Percentiles rank a stretch among this genome's conserved stretches.
phyloP scores from a whole-genome alignment of 2,329 filamentous ascomycete genomes.

The Colletotrichum godetiae region DNA sequence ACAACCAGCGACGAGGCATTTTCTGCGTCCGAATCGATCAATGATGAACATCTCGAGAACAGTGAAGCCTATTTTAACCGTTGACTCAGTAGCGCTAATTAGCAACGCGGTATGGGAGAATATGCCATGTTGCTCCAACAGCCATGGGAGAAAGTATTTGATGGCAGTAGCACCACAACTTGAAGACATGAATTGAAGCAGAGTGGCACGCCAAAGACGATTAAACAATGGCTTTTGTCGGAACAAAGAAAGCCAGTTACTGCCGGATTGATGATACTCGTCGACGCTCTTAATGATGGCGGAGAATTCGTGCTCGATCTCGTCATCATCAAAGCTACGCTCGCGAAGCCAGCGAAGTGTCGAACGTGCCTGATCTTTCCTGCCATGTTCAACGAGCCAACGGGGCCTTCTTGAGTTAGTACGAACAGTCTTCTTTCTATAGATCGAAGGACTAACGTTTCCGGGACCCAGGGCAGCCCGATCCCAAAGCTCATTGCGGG shows the following conservation, averaged over 20 bases:
- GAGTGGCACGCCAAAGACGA: conserved; percentile 66
- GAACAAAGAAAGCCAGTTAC: conserved; percentile 60
- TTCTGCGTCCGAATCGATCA: conserved; percentile 61
- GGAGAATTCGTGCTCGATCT: conserved; percentile 55
- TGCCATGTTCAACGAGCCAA: conserved; percentile 66
- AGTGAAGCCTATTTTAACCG: conserved; percentile 66
- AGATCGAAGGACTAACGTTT: conserved; percentile 55
- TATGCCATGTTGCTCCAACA: conserved; percentile 63
- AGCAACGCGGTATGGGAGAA: conserved; percentile 59
- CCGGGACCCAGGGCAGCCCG: conserved; percentile 64
- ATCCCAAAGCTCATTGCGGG: conserved; percentile 61
- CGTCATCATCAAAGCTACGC: conserved; percentile 48
- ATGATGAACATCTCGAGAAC: conserved; percentile 68
- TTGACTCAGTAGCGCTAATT: conserved; percentile 67
- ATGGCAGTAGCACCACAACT: conserved; percentile 70
- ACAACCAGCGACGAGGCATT: conserved; percentile 61
- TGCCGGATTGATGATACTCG: conserved; percentile 47
- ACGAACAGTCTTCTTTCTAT: background rate
- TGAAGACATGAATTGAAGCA: conserved; percentile 70
- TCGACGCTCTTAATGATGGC: conserved; percentile 59
- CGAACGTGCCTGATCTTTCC: conserved; percentile 53
- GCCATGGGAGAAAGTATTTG: conserved; percentile 69
- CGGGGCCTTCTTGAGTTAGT: conserved; percentile 56
- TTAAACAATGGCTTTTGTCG: conserved; percentile 58
- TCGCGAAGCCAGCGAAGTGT: conserved; percentile 62